phyloP scores from a whole-genome alignment of 2,329 filamentous ascomycete genomes.

The Orbilia brochopaga region DNA sequence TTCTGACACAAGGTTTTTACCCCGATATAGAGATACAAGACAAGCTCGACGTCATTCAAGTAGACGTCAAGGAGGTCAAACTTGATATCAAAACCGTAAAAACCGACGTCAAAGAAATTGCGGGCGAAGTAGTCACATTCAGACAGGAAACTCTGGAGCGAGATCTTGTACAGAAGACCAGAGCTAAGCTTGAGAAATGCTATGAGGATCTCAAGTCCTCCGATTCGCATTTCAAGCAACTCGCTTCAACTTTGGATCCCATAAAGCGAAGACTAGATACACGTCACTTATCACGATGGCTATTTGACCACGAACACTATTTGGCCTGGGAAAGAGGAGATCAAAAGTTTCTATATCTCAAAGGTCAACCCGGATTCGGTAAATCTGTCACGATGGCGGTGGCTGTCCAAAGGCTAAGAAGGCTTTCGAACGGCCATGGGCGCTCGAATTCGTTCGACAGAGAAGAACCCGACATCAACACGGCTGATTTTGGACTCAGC shows the following conservation, averaged over 20 bases:
- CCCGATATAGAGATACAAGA: conserved; percentile 23
- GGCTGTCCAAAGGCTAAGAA: conserved; percentile 15
- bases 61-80: conserved; percentile 17
- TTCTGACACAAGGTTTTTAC: neutral
- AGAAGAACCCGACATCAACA: neutral
- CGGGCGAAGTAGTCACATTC: conserved; percentile 18
- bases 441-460: neutral
- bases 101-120: conserved; percentile 11
- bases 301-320: conserved; percentile 28
- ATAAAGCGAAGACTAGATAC: conserved; percentile 21
- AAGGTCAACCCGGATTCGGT: conserved; percentile 31
- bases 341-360: conserved; percentile 36
- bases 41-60: conserved; percentile 21
- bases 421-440: neutral
- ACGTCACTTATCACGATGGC: conserved; percentile 25
- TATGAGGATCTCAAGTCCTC: conserved; percentile 16
- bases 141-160: conserved; percentile 5
- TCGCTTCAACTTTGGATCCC: conserved; percentile 22
- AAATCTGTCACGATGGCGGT: conserved; percentile 37
- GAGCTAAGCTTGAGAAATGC: conserved; percentile 8
- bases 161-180: neutral
- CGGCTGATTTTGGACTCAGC: neutral
- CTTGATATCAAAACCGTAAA: no score
- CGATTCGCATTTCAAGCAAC: conserved; percentile 21
- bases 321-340: conserved; percentile 18